These are phyloP conservation scores for Globisporangium middletonii DNA, from an alignment of 352 stramenopile genomes.

Conservation along the genomic window DNA sequence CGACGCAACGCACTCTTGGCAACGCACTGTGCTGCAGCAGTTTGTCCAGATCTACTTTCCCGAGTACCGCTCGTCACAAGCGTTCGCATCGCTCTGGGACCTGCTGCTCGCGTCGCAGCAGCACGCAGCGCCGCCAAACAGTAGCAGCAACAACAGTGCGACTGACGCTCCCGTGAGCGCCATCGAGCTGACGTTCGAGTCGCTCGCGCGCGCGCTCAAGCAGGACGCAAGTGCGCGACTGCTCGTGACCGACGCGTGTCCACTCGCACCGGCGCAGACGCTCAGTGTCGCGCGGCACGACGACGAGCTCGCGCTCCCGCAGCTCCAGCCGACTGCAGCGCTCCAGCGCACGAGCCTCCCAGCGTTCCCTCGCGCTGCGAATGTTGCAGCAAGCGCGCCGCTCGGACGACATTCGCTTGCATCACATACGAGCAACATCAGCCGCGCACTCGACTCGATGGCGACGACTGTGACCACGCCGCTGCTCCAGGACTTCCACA, in stretches of 20 bases:
- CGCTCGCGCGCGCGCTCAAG: conserved; percentile 20
- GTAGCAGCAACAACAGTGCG: not conserved
- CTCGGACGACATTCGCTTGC: not conserved
- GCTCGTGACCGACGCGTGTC: conserved; percentile 27
- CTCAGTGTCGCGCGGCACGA: conserved; percentile 7
- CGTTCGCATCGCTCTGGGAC: conserved; percentile 22
- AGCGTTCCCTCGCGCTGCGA: not conserved
- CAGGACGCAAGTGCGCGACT: conserved; percentile 30
- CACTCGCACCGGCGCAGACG: conserved; percentile 22
- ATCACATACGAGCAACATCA: conserved; percentile 9
- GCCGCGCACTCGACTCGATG: conserved; percentile 1
- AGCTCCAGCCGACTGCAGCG: conserved; percentile 7
- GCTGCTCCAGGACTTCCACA: conserved; percentile 35
- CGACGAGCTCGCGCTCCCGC: conserved; percentile 16
- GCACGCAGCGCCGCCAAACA: not conserved
- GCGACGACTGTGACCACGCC: conserved; percentile 3
- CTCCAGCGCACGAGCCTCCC: conserved; percentile 9
- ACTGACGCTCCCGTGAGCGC: not conserved
- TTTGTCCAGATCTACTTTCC: conserved; percentile 32
- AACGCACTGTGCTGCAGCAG: conserved; percentile 15
- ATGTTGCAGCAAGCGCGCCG: too few species aligned
- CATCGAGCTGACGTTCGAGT: conserved; percentile 3
- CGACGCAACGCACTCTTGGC: conserved; percentile 16
- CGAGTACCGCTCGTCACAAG: conserved; percentile 22
- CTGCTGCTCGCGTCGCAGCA: conserved; percentile 3